These are phyloP conservation scores for Phytopythium sindhum DNA, from an alignment of 352 stramenopile genomes.

Conservation along the genomic window DNA sequence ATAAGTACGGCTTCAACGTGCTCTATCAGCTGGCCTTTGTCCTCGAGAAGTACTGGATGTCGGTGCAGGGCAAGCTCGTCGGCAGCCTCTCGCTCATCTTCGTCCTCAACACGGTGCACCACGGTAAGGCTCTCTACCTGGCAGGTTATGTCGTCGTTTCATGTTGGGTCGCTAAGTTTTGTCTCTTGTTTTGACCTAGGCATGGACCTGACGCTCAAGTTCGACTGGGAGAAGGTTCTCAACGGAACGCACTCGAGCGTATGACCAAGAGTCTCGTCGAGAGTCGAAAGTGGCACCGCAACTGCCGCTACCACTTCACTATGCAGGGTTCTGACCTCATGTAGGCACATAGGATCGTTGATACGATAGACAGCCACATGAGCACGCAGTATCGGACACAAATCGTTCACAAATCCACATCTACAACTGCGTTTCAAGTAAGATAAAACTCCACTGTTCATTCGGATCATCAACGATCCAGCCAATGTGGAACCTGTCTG, in stretches of 20 bases:
- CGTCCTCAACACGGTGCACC: constrained; percentile 16
- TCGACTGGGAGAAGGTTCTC: constrained; percentile 18
- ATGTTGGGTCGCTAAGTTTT: neutral
- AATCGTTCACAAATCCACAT: no score
- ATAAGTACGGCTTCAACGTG: constrained; percentile 23
- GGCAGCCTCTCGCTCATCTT: constrained; percentile 25
- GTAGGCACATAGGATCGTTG: no score
- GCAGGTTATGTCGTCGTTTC: no score
- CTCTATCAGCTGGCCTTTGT: constrained; percentile 29
- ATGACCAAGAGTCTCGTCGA: neutral
- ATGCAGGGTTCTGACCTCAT: no score
- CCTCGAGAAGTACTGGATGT: constrained; percentile 30
- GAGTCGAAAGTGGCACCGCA: no score
- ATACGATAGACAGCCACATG: no score
- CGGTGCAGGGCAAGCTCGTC: constrained; percentile 20
- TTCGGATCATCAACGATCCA: no score
- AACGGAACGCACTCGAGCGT: constrained; percentile 4
- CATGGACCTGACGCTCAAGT: constrained; percentile 16
- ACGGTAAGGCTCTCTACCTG: neutral
- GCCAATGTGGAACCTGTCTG: no score
- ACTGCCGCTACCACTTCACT: no score
- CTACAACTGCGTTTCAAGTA: neutral
- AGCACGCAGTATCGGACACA: no score
- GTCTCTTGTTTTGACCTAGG: neutral
- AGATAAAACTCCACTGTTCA: neutral